Base-by-base conservation (phyloP, 73 alveolate species). In the Symbiodinium pilosum region DNA sequence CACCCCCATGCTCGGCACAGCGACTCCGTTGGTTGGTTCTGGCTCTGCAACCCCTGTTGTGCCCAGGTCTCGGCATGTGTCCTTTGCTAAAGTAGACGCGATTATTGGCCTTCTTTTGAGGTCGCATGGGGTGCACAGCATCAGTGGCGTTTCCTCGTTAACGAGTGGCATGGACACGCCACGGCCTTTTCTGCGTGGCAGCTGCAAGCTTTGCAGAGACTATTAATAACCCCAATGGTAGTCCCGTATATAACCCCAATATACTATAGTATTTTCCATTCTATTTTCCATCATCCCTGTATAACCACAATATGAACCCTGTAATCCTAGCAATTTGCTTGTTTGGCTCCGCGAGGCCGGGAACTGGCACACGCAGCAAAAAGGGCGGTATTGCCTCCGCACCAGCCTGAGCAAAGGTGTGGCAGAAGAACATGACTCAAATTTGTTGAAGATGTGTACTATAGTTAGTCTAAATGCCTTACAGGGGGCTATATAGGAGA, bases 141-240 rank as follows among this genome's bases (percentile, higher is more conserved):
- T 92, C 84, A 92, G 98, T 38, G 98, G 98, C 30, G 84, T 92
- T 28, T 92, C 98, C 34, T 92, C 98, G 92, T 75, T 92, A 43
- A 92, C 98, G 5, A 92, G 98, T 14, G 98, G 98, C 47, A 75
- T 92, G 98, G 98, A 92, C 92, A 91, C 96, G 96, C 52, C 96
- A 28, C 32, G 85, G 16, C 24, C 85, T 34, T 16, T 20, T 16
- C 30, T 59, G 34, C 30, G 38, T 16, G 30, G 8, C 38, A 59
- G n/a, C 77, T 36, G 85, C 30, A 36, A 16, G n/a, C 26, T 12
- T 5, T 6, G 3, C 43, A 30, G n/a, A 69, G 24, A 24, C 83
- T 64, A 16, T 24, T n/a, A n/a, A n/a, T n/a, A n/a, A n/a, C n/a
- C n/a, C n/a, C n/a, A 30, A 64, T 64, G 11, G 38, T 64, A 24